A percentile compares a stretch with the other conserved stretches of the same genome.
phyloP scores from a whole-genome alignment of 768 basidiomycete genomes.

The Boletus barrowsii region DNA sequence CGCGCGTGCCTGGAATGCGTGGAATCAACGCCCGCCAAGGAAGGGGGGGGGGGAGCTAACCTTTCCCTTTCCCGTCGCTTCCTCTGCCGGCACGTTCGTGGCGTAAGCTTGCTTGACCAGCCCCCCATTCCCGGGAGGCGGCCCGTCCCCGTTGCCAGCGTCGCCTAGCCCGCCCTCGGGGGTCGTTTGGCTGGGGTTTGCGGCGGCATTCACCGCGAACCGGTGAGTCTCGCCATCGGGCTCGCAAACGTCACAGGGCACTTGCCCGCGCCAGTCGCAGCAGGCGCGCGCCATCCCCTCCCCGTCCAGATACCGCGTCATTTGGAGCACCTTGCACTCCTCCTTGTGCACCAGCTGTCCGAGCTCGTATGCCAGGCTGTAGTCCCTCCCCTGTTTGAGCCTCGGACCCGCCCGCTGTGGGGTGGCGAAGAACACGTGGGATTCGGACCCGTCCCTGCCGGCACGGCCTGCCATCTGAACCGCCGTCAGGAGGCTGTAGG shows the following conservation, averaged over 20 bases:
- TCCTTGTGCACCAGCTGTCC: neutral
- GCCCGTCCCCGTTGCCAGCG: neutral
- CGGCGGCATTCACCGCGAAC: neutral
- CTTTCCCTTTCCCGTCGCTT: neutral
- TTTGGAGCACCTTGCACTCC: neutral
- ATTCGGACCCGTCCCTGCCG: slow-evolving; percentile 2
- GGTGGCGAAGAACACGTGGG: slow-evolving; percentile 4
- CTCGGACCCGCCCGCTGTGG: neutral
- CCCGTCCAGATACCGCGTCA: neutral
- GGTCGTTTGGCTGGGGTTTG: neutral
- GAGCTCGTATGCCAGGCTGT: neutral
- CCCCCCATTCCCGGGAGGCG: too few species aligned
- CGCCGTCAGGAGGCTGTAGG: neutral
- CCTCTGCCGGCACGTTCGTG: neutral
- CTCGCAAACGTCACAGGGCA: slow-evolving; percentile 3
- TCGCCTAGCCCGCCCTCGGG: neutral
- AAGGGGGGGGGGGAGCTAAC: neutral
- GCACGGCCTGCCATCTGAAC: slow-evolving; percentile 8
- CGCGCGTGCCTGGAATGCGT: too few species aligned
- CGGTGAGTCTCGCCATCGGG: slow-evolving; percentile 1
- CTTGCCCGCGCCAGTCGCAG: neutral
- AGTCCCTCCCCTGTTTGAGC: neutral
- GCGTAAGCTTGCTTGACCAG: neutral
- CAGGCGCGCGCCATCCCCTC: neutral
- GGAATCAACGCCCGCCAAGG: too few species aligned